These are phyloP conservation scores for Aspergillus cavernicola DNA, from an alignment of 495 filamentous ascomycete genomes.

Conservation along the genomic window DNA sequence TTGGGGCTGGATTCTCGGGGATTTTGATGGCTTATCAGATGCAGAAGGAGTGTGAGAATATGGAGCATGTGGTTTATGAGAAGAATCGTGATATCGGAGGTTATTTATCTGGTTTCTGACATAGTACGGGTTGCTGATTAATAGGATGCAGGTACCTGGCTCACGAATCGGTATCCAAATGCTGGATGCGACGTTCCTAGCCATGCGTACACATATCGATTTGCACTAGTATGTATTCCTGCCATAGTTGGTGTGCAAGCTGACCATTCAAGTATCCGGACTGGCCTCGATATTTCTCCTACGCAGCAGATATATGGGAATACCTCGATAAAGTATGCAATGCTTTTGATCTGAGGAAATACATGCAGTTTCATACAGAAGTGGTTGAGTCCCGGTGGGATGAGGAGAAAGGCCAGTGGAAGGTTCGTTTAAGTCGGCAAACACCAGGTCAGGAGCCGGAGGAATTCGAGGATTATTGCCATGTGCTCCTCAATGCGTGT, in stretches of 20 bases:
- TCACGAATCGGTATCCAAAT: background rate
- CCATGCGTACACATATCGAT: background rate
- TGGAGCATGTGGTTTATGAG: constrained; percentile 1
- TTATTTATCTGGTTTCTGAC: too few species aligned
- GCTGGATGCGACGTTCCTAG: background rate
- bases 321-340: background rate
- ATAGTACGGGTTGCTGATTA: too few species aligned
- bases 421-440: background rate
- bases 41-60: background rate
- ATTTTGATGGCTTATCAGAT: constrained; percentile 1
- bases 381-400: background rate
- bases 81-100: background rate
- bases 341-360: background rate
- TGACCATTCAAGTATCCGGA: background rate
- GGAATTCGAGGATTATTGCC: background rate
- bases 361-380: background rate
- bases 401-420: constrained; percentile 1
- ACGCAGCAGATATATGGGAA: constrained; percentile 1
- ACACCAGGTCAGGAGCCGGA: background rate
- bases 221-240: background rate
- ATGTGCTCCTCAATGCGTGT: constrained; percentile 1
- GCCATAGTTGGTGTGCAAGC: background rate
- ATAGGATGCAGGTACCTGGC: background rate
- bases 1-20: background rate
- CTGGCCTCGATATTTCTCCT: background rate